Base-by-base conservation (phyloP, 2,329 filamentous ascomycete species). In the Pseudogymnoascus sp. region DNA sequence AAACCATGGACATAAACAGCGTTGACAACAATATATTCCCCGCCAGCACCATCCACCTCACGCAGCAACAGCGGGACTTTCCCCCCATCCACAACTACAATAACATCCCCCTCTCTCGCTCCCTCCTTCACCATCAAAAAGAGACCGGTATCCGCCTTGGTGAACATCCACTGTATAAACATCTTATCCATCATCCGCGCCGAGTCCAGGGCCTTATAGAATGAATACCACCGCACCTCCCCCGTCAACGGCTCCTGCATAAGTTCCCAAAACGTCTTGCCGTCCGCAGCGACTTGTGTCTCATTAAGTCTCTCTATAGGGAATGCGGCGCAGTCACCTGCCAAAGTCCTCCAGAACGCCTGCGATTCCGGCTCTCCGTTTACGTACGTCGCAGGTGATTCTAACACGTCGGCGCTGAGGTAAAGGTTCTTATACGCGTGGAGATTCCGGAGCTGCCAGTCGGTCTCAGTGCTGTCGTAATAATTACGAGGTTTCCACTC, bases 281-380 rank as follows among this genome's bases (percentile, higher is more conserved):
- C 44, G 3, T 50, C 44, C 23, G n/a, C 44, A 4, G 44, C 44
- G 44, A 50, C 29, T 17, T 50, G 23, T 29, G 7, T 29, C 23
- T 50, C 15, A 10, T 23, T 42, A 6, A 64, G 40, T 17, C 65
- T 37, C 21, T 31, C 19, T 9, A 67, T 67, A 13, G 64, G 64
- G 26, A 64, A 67, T 9, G 56, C 59, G 15, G 11, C 35, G 59
- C 65, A 67, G 53, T 67, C 65, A 21, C 46, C 62, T 46, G 37
- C 60, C 59, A 67, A 50, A 37, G 65, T 67, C 21, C 65, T 50
- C 61, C 62, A 63, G 21, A 61, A 64, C 7, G 65, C 64, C 53
- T 63, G 62, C 9, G 63, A 42, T 10, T 38, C 50, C 5, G 53
- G 7, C 61, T 64, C 19, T 17, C 61, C 46, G 29, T 53, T 53